These are phyloP conservation scores for Leccinum imitatum DNA, from an alignment of 768 basidiomycete genomes.

Conservation along the genomic window DNA sequence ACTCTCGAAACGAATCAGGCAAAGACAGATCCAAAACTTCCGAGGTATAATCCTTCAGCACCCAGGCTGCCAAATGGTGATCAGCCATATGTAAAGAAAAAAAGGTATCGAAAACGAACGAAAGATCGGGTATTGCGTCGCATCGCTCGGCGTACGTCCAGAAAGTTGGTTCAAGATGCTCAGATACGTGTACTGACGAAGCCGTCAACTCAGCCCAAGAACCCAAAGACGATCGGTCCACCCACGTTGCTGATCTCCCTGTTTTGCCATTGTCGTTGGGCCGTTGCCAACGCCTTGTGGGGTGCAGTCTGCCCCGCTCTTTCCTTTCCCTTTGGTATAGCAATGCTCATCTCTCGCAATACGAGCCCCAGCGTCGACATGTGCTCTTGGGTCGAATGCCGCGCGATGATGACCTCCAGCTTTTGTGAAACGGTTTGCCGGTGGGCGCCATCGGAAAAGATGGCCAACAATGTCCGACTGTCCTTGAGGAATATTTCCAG, in stretches of 20 bases:
- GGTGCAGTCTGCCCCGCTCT: slow-evolving; percentile 8
- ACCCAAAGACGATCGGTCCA: not conserved
- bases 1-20: slow-evolving; percentile 73
- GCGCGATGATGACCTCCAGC: slow-evolving; percentile 48
- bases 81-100: not conserved
- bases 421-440: slow-evolving; percentile 59
- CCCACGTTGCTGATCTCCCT: slow-evolving; percentile 89
- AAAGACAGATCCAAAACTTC: slow-evolving; percentile 60
- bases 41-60: slow-evolving; percentile 82
- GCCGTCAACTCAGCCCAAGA: not conserved
- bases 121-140: slow-evolving; percentile 92
- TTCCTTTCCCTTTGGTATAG: slow-evolving; percentile 22
- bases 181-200: slow-evolving; percentile 76
- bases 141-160: slow-evolving; percentile 90
- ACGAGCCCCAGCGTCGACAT: slow-evolving; percentile 46
- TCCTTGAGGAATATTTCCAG: slow-evolving; percentile 94
- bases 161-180: slow-evolving; percentile 90
- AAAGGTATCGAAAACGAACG: slow-evolving; percentile 46
- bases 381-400: slow-evolving; percentile 37
- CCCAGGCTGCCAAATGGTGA: slow-evolving; percentile 65
- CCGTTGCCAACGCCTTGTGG: slow-evolving; percentile 56
- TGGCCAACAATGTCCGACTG: slow-evolving; percentile 80
- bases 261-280: slow-evolving; percentile 83
- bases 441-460: slow-evolving; percentile 70
- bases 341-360: slow-evolving; percentile 38